Conservation (phyloP, 306 rosid species). For the Carpinus viminea region DNA sequence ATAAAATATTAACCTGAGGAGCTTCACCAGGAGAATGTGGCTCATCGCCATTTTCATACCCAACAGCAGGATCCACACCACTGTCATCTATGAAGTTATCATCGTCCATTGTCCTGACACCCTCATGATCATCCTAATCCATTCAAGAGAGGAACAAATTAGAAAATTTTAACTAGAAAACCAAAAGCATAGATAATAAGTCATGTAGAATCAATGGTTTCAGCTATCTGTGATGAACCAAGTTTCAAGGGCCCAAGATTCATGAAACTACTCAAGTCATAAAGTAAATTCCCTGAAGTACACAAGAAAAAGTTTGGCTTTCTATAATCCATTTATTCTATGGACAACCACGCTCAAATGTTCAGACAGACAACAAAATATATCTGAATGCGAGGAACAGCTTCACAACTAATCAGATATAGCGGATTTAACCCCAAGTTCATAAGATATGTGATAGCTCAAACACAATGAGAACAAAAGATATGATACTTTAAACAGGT, state of each 20-base stretch:
- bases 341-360: too few species aligned
- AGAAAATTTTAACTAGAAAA: conserved; percentile 23
- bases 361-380: too few species aligned
- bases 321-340: too few species aligned
- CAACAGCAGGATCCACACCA: conserved; percentile 73
- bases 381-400: too few species aligned
- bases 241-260: background rate
- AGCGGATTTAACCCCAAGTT: too few species aligned
- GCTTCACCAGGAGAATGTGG: conserved; percentile 67
- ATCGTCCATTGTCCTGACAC: conserved; percentile 74
- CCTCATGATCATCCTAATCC: conserved; percentile 80
- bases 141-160: conserved; percentile 21
- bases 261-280: background rate
- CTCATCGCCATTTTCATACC: conserved; percentile 66
- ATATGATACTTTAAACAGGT: background rate
- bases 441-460: too few species aligned
- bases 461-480: too few species aligned
- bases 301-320: too few species aligned
- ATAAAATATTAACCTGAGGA: conserved; percentile 65
- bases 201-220: background rate
- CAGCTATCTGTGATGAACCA: background rate
- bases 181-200: conserved; percentile 11
- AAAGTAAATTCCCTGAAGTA: background rate
- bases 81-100: conserved; percentile 96
- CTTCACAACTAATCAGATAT: too few species aligned